A percentile compares a stretch with the other conserved stretches of the same genome.
Conservation (phyloP, 2,329 filamentous ascomycete species). For the Acrodontium crateriforme region DNA sequence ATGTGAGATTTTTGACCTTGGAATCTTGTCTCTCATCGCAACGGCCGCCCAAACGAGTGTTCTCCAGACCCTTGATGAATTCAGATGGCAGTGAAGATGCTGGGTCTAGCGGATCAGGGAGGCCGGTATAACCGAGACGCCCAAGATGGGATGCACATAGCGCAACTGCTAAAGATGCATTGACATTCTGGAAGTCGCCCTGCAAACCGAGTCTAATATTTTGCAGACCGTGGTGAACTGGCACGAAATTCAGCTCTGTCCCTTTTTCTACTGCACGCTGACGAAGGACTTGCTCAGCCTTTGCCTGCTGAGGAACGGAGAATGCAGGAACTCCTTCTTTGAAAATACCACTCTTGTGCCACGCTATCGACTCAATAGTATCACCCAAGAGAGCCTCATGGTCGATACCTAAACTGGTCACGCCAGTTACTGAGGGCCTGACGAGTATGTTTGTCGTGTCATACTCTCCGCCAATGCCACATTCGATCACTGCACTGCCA, state of each 20-base stretch:
- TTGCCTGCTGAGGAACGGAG: conserved; percentile 43
- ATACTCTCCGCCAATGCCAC: conserved; percentile 85
- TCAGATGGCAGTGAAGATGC: conserved; percentile 39
- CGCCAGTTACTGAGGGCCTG: conserved; percentile 54
- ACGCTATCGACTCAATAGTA: conserved; percentile 70
- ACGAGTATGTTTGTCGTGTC: conserved; percentile 80
- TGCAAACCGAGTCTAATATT: conserved; percentile 43
- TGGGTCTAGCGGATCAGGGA: conserved; percentile 28
- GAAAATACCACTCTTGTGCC: conserved; percentile 85
- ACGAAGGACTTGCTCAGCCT: conserved; percentile 42
- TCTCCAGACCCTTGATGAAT: conserved; percentile 51
- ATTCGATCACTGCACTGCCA: conserved; percentile 71
- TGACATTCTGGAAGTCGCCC: conserved; percentile 49
- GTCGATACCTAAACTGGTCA: conserved; percentile 74
- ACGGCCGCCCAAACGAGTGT: conserved; percentile 58
- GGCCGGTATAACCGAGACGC: conserved; percentile 26
- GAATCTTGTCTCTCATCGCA: conserved; percentile 54
- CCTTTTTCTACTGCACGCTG: conserved; percentile 39
- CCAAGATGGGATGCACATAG: conserved; percentile 46
- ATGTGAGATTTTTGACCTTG: conserved; percentile 40
- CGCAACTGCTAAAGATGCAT: conserved; percentile 47
- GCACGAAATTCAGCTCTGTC: conserved; percentile 34
- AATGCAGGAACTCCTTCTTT: conserved; percentile 53
- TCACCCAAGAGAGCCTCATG: conserved; percentile 68
- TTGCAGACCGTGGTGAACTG: conserved; percentile 34